Base-by-base conservation (phyloP, 768 basidiomycete species). In the Melanogaster broomeanus region DNA sequence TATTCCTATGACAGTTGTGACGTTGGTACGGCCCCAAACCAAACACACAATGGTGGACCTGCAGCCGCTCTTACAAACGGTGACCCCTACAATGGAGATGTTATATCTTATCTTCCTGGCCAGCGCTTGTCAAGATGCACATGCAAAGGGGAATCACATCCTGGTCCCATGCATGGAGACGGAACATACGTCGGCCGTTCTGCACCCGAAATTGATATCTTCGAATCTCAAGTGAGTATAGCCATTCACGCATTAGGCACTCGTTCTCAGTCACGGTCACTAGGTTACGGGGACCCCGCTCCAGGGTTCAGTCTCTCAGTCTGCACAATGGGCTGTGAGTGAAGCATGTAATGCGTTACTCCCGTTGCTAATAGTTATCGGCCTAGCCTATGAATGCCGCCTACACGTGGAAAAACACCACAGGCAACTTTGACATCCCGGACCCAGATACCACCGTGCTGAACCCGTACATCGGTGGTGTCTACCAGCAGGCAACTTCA, bases 111-210 rank as follows among this genome's bases (percentile, higher is more conserved):
- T 66, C 86, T 97, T 39, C 90, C 87, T 1, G 96, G 96, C 12
- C 94, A 97, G 65, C 80, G 84, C 47, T 73, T 97, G 24, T 92
- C 90, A 6, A 76, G 88, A 41, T 98, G 96, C 68, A 98, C 96
- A 2, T 98, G 96, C 64, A 69, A 77, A 12, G 84, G 85, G 22
- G 89, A 95, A 69, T 75, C 84, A 8, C 94, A 97, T 69, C 95
- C 95, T 4, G 95, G 95, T 9, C 94, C 94, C 21, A 68, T 82
- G 42, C 84, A 86, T 52, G 52, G 57, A 0, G 89, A 96, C 57
- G 93, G 93, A 27, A 77, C 85, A 3, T 94, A 82, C 61, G 82
- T 88, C 21, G 93, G 92, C 11, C 82, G 93, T 43, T 66, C 86
- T 25, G 89, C 93, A 4, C 93, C 93, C 2, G 93, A 96, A 69